These are phyloP conservation scores for Mrakia frigida DNA, from an alignment of 768 basidiomycete genomes.

Conservation along the genomic window DNA sequence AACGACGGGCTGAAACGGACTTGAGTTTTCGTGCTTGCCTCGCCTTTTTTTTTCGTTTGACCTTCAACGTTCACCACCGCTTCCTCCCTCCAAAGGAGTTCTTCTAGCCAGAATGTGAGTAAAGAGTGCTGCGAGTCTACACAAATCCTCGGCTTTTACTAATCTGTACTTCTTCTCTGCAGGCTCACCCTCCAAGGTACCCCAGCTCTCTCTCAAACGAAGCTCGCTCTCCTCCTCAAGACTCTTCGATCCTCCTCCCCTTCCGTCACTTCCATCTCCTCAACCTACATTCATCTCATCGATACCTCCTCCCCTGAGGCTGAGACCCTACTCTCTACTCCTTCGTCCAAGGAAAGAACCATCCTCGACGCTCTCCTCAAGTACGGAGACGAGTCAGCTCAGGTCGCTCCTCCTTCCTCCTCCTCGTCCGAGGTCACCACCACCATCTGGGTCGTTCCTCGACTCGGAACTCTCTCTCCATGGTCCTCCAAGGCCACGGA, in stretches of 20 bases:
- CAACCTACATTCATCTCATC: slow-evolving; percentile 80
- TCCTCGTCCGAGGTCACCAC: slow-evolving; percentile 43
- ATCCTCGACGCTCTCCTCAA: slow-evolving; percentile 66
- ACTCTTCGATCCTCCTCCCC: slow-evolving; percentile 55
- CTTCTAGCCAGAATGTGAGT: neutral
- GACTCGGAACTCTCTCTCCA: slow-evolving; percentile 87
- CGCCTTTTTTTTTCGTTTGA: neutral
- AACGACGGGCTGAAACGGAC: neutral
- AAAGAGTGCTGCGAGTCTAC: neutral
- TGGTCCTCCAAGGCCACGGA: slow-evolving; percentile 99
- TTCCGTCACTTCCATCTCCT: slow-evolving; percentile 62
- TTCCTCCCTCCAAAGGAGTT: slow-evolving; percentile 9
- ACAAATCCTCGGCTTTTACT: too few relatives aligned
- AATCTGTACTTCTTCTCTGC: neutral
- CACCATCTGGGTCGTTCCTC: slow-evolving; percentile 65
- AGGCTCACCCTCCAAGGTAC: slow-evolving; percentile 79
- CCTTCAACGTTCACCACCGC: neutral
- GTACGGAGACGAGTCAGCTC: slow-evolving; percentile 67
- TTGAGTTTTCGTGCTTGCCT: neutral
- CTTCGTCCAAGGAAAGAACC: slow-evolving; percentile 49
- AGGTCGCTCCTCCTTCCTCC: slow-evolving; percentile 32
- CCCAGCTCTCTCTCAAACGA: slow-evolving; percentile 67
- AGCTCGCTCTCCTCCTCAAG: slow-evolving; percentile 61
- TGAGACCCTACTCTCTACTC: slow-evolving; percentile 51
- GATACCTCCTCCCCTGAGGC: slow-evolving; percentile 53